These are phyloP conservation scores for Backusella australiensis DNA, from an alignment of 192 early-diverging fungal genomes.

Conservation along the genomic window DNA sequence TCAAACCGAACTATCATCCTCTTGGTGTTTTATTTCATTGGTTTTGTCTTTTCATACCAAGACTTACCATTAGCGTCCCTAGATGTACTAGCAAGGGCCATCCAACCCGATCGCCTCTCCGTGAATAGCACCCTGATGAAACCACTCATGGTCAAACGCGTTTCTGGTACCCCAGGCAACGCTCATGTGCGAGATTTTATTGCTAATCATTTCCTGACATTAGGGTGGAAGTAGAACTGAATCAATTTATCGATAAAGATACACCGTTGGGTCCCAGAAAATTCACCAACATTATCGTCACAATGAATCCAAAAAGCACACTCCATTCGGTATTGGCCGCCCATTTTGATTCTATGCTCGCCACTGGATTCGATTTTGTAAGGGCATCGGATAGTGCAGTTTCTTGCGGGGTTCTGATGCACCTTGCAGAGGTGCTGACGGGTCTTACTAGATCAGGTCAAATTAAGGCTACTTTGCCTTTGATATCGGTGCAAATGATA, in stretches of 20 bases:
- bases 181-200: slow-evolving; percentile 69
- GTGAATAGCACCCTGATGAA: slow-evolving; percentile 57
- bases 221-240: slow-evolving; percentile 79
- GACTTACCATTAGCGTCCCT: background rate
- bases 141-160: slow-evolving; percentile 75
- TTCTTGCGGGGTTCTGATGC: slow-evolving; percentile 87
- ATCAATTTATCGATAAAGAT: slow-evolving; percentile 61
- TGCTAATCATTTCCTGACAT: slow-evolving; percentile 50
- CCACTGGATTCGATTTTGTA: slow-evolving; percentile 63
- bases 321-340: slow-evolving; percentile 82
- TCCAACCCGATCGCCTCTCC: slow-evolving; percentile 20
- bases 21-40: background rate
- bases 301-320: slow-evolving; percentile 72
- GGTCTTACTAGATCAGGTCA: slow-evolving; percentile 18
- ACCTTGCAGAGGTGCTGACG: slow-evolving; percentile 73
- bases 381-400: slow-evolving; percentile 93
- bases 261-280: slow-evolving; percentile 76
- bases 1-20: background rate
- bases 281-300: slow-evolving; percentile 90
- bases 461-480: slow-evolving; percentile 21
- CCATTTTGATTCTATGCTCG: slow-evolving; percentile 92
- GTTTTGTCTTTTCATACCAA: background rate
- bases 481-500: slow-evolving; percentile 68
- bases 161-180: slow-evolving; percentile 75
- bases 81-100: background rate